Evolutionary conservation across 108 stramenopile genomes (phyloP), one percentile per base, ranked within the genome.

Genomic region (Craspedostauros australis): DNA sequence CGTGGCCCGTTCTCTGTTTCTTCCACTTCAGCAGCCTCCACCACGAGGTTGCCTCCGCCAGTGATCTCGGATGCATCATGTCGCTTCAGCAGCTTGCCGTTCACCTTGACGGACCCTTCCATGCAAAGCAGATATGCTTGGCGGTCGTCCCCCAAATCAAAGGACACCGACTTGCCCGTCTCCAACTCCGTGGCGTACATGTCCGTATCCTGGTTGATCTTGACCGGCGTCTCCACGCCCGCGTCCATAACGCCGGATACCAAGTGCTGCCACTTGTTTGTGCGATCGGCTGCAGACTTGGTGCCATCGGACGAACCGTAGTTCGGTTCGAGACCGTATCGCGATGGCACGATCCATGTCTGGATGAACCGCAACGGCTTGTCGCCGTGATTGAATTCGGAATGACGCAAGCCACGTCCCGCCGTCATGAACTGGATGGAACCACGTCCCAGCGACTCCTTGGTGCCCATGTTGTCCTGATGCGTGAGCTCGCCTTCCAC

Each of bases 361-460:
- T 92, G 86, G 42, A 92, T 86, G 63, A 92, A 92, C 19, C 86
- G 46, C 36, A 92, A 50, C 1, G 77, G 82, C 46, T 54, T 67
- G 21, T 70, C 77, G 28, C 71, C 52, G 21, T 55, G 34, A 61
- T 92, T 92, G 40, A 53, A 62, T 63, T 92, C 91, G 2, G 70
- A 73, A 59, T 92, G 91, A 8, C 59, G 33, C 2, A 92, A 66
- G 28, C 91, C 91, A 18, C 34, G 55, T 19, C 91, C 91, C 7
- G 91, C 85, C 28, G 82, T 79, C 81, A 82, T 84, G 63, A 86
- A 92, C 72, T 92, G 88, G 33, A 85, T 73, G 30, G 60, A 60
- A 16, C 86, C 87, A 8, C 85, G 68, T 15, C 77, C 73, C 4
- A 93, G 55, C 18, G 73, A 56, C 51, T 93, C 88, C 23, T 65